Evolutionary conservation across 2,329 filamentous ascomycete genomes (phyloP).

Genomic region (Fusarium sororula): DNA sequence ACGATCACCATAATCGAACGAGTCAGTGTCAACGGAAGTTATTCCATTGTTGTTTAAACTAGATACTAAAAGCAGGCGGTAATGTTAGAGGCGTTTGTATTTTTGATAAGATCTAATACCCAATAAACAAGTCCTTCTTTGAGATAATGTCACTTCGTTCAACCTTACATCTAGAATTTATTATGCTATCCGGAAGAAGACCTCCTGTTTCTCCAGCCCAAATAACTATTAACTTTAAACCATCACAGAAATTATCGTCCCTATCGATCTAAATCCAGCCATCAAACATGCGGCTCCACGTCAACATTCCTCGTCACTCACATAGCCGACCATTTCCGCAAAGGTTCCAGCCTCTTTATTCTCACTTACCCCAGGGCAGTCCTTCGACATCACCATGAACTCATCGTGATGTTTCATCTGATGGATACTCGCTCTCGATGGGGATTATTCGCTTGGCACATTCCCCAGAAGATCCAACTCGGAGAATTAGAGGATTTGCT

Average conservation of each 20-base stretch:
- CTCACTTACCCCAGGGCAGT: too few species aligned
- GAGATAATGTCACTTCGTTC: neutral
- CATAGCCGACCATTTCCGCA: neutral
- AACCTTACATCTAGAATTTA: neutral
- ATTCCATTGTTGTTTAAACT: neutral
- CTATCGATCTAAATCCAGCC: neutral
- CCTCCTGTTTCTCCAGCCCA: neutral
- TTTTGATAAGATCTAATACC: constrained; percentile 1
- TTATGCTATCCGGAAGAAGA: too few species aligned
- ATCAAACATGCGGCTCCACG: neutral
- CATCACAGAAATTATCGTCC: neutral
- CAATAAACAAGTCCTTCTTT: neutral
- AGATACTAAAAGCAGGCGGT: neutral
- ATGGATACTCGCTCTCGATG: rapidly evolving
- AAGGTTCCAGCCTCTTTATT: neutral
- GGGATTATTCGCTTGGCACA: neutral
- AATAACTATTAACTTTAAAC: neutral
- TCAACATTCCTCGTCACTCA: neutral
- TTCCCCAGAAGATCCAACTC: neutral
- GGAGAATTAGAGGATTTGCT: neutral
- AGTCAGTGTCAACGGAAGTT: neutral
- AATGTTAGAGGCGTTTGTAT: neutral
- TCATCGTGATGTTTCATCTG: neutral
- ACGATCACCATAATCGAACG: neutral
- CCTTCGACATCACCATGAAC: neutral